A percentile compares a stretch with the other conserved stretches of the same genome.
These are phyloP conservation scores for Phytophthora pseudosyringae DNA, from an alignment of 352 stramenopile species.

Conservation along the genomic window DNA sequence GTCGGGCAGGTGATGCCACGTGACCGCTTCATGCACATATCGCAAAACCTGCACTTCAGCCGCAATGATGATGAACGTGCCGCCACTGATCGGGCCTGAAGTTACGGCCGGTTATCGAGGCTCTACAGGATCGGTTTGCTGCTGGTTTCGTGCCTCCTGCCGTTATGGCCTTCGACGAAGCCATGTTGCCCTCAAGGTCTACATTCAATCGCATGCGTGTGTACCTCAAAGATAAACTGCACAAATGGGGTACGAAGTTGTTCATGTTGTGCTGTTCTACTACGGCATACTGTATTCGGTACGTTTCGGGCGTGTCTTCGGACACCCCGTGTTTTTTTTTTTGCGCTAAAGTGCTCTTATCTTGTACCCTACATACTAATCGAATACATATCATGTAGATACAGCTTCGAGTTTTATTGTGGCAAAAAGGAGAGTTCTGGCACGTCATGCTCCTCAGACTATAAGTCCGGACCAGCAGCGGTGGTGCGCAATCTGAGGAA, in stretches of 20 bases:
- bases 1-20: no score
- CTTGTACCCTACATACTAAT: neutral
- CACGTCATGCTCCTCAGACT: slow-evolving; percentile 1
- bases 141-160: neutral
- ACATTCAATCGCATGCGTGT: neutral
- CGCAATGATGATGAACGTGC: no score
- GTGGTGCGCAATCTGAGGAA: slow-evolving; percentile 17
- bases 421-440: neutral
- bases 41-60: no score
- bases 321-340: no score
- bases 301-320: neutral
- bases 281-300: slow-evolving; percentile 24
- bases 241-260: no score
- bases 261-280: slow-evolving; percentile 15
- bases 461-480: neutral
- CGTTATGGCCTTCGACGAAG: neutral
- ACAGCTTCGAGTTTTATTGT: slow-evolving; percentile 6
- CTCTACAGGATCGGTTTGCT: neutral
- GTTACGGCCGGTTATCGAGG: no score
- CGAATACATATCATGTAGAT: neutral
- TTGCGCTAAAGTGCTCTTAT: neutral
- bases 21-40: no score
- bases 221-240: neutral
- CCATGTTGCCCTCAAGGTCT: neutral
- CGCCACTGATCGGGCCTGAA: no score